Evolutionary conservation across 75 land plant species (phyloP).

Genomic region (Cupressus sempervirens): DNA sequence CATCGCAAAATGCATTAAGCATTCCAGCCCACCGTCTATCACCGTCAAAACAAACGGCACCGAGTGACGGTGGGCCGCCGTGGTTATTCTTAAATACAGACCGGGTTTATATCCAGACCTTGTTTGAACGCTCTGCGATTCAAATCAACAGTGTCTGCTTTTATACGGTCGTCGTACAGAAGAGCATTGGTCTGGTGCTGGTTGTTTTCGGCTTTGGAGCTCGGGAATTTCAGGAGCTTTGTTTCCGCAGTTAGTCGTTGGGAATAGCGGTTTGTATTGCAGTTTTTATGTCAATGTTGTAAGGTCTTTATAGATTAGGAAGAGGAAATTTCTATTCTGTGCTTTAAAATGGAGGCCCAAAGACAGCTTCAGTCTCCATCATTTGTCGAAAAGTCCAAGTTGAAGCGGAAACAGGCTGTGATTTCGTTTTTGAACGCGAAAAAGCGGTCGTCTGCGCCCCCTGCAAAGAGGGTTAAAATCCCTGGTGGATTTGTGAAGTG

Average conservation of each 20-base stretch:
- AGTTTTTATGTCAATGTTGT: not conserved
- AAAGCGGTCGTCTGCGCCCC: not conserved
- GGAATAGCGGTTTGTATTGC: too few relatives aligned
- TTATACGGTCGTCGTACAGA: not conserved
- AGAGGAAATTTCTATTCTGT: not conserved
- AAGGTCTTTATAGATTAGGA: not conserved
- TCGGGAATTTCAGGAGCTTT: not conserved
- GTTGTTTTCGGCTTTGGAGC: not conserved
- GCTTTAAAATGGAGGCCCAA: not conserved
- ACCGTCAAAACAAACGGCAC: not conserved
- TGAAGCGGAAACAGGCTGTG: not conserved
- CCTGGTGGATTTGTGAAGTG: not conserved
- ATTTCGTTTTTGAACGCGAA: not conserved
- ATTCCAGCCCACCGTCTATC: not conserved
- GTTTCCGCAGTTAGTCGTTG: not conserved
- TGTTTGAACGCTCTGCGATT: conserved; percentile 1
- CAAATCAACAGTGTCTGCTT: not conserved
- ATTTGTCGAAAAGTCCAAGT: not conserved
- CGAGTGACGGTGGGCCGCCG: not conserved
- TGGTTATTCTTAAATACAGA: not conserved
- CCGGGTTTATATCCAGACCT: not conserved
- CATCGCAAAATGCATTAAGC: too few relatives aligned
- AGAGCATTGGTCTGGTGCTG: not conserved
- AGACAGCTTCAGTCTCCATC: not conserved
- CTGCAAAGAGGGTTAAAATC: not conserved